phyloP scores from a whole-genome alignment of 306 rosid species.

The Glycine soja region DNA sequence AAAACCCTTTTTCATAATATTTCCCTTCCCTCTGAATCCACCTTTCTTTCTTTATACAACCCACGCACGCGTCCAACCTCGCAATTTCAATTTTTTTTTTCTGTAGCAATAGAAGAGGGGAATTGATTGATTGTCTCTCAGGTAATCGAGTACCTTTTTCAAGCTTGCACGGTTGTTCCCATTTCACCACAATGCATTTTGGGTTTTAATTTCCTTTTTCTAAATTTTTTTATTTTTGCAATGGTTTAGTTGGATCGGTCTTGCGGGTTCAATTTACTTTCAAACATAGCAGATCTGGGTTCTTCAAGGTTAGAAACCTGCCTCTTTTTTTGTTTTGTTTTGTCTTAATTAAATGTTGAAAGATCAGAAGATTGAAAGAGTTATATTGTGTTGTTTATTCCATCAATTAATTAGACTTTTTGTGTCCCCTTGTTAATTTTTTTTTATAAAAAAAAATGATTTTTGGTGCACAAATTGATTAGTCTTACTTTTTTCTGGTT shows the following conservation, averaged over 20 bases:
- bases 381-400: constrained; percentile 14
- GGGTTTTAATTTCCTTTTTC: neutral
- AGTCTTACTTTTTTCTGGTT: constrained; percentile 18
- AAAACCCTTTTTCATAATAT: neutral
- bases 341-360: neutral
- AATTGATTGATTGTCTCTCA: constrained; percentile 33
- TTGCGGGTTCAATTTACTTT: constrained; percentile 14
- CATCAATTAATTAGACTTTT: neutral
- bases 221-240: neutral
- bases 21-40: constrained; percentile 35
- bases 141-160: constrained; percentile 33
- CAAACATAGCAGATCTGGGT: constrained; percentile 48
- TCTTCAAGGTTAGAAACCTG: constrained; percentile 38
- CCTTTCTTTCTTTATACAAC: constrained; percentile 22
- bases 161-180: constrained; percentile 14
- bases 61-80: constrained; percentile 14
- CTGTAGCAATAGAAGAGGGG: neutral
- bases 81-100: neutral
- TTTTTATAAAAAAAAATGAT: neutral
- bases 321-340: neutral
- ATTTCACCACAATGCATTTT: neutral
- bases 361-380: neutral
- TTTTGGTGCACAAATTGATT: constrained; percentile 10
- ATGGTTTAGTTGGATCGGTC: constrained; percentile 32
- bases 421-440: neutral